Evolutionary conservation across 2,329 filamentous ascomycete genomes (phyloP).

Genomic region (Penicillium sp.): DNA sequence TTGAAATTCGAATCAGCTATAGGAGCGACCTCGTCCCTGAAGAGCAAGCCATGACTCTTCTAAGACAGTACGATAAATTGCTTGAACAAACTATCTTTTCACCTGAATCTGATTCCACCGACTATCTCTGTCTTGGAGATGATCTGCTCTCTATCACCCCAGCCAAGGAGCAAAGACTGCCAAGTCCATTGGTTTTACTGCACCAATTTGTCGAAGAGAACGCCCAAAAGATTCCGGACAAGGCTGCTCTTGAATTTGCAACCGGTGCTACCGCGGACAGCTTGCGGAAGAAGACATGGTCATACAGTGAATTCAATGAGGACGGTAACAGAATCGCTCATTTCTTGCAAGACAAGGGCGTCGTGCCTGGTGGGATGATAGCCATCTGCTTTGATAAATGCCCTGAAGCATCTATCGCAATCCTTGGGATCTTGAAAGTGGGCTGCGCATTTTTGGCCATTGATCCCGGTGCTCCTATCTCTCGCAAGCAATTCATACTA

Average conservation of each 20-base stretch:
- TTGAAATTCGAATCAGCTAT: slow-evolving; percentile 67
- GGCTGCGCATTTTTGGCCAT: slow-evolving; percentile 79
- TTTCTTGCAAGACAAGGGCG: slow-evolving; percentile 53
- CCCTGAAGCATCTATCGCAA: slow-evolving; percentile 77
- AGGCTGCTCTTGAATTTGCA: slow-evolving; percentile 73
- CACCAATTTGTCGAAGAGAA: slow-evolving; percentile 75
- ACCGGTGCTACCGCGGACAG: slow-evolving; percentile 50
- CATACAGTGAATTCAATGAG: slow-evolving; percentile 67
- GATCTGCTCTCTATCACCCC: slow-evolving; percentile 62
- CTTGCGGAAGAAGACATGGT: slow-evolving; percentile 61
- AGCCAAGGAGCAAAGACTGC: slow-evolving; percentile 57
- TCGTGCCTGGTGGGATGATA: slow-evolving; percentile 61
- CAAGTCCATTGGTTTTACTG: slow-evolving; percentile 59
- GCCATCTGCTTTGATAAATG: slow-evolving; percentile 82
- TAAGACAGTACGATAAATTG: slow-evolving; percentile 69
- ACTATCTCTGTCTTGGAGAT: slow-evolving; percentile 33
- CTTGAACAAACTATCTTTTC: slow-evolving; percentile 59
- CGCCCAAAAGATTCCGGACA: slow-evolving; percentile 56
- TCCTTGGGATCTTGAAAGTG: slow-evolving; percentile 77
- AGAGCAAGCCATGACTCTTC: slow-evolving; percentile 65
- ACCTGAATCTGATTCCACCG: slow-evolving; percentile 42
- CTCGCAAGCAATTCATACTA: slow-evolving; percentile 75
- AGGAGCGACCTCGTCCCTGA: slow-evolving; percentile 62
- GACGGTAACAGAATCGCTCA: slow-evolving; percentile 72
- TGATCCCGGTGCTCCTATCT: slow-evolving; percentile 68